Percentiles rank a stretch among this genome's conserved stretches.
phyloP scores from a whole-genome alignment of 805 yeast genomes.

The Candida cerambycidarum region DNA sequence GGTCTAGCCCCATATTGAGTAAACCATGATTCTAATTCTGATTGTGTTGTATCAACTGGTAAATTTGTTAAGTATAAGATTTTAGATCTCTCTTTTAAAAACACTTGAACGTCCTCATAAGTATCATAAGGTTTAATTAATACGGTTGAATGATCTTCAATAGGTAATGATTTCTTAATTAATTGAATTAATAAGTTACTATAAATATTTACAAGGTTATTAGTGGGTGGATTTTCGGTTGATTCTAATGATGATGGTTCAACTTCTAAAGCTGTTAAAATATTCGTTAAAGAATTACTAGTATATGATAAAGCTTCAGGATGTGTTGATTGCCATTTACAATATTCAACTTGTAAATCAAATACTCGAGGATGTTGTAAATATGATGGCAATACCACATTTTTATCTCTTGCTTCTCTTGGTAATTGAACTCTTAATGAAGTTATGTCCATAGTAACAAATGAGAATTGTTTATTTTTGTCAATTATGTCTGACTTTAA shows the following conservation, averaged over 20 bases:
- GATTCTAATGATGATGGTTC: too few species aligned
- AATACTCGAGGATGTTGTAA: slow-evolving; percentile 74
- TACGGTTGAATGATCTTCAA: slow-evolving; percentile 53
- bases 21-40: slow-evolving; percentile 90
- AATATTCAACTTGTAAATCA: slow-evolving; percentile 72
- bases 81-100: slow-evolving; percentile 68
- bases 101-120: slow-evolving; percentile 67
- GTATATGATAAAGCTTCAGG: slow-evolving; percentile 48
- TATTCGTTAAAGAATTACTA: slow-evolving; percentile 36
- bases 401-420: slow-evolving; percentile 78
- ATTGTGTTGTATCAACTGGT: slow-evolving; percentile 84
- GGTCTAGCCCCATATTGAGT: slow-evolving; percentile 85
- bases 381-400: slow-evolving; percentile 68
- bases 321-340: slow-evolving; percentile 63
- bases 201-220: slow-evolving; percentile 35
- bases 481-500: slow-evolving; percentile 45
- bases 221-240: too few species aligned
- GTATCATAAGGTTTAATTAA: slow-evolving; percentile 76
- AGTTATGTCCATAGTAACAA: slow-evolving; percentile 68
- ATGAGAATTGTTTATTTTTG: slow-evolving; percentile 52
- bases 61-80: slow-evolving; percentile 79
- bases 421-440: slow-evolving; percentile 75
- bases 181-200: slow-evolving; percentile 47
- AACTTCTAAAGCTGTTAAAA: slow-evolving; percentile 49
- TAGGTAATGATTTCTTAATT: slow-evolving; percentile 46